Evolutionary conservation across 345 rosid genomes (phyloP).

Genomic region (Citrus trifoliata): DNA sequence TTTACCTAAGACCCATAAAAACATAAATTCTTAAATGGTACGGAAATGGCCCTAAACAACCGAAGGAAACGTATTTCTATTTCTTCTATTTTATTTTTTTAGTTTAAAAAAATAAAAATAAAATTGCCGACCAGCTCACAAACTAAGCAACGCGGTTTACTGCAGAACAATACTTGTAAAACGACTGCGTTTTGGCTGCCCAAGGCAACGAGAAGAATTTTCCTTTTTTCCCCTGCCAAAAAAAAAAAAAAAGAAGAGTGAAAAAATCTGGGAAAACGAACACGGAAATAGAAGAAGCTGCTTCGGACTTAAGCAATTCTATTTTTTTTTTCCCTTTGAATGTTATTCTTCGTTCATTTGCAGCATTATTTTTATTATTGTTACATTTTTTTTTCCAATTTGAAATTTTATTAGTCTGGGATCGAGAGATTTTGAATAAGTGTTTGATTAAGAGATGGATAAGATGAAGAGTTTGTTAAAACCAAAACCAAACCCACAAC

Average conservation of each 20-base stretch:
- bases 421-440: background rate
- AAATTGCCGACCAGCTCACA: background rate
- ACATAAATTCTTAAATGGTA: too few relatives aligned
- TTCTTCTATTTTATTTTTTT: background rate
- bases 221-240: background rate
- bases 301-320: conserved; percentile 20
- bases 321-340: background rate
- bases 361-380: too few relatives aligned
- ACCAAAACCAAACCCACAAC: conserved; percentile 37
- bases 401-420: background rate
- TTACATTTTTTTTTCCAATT: background rate
- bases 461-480: conserved; percentile 34
- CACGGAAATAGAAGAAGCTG: conserved; percentile 3
- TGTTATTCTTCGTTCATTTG: background rate
- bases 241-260: background rate
- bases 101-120: background rate
- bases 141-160: background rate
- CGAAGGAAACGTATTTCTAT: background rate
- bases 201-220: background rate
- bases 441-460: conserved; percentile 23
- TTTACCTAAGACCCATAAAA: too few relatives aligned
- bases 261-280: background rate
- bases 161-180: background rate
- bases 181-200: background rate
- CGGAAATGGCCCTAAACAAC: background rate